Evolutionary conservation across 495 filamentous ascomycete species (phyloP).

Genomic region (Hyaloscypha bicolor): DNA sequence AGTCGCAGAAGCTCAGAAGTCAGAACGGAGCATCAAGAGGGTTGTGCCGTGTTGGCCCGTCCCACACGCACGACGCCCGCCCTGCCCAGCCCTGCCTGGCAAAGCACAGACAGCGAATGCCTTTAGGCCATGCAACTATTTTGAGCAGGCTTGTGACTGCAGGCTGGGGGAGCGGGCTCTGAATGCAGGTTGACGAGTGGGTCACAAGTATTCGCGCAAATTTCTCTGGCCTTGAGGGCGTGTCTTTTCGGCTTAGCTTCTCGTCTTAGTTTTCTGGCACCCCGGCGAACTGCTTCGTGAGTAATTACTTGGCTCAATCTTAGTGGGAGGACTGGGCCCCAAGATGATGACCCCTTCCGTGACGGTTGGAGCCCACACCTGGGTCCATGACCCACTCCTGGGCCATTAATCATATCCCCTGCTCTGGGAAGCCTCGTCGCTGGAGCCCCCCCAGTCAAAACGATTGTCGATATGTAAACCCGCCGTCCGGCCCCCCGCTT

Average conservation of each 20-base stretch:
- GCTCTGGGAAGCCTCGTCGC: not conserved
- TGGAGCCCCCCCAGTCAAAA: not conserved
- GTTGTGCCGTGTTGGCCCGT: conserved; percentile 19
- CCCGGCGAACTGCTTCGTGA: not conserved
- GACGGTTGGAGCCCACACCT: not conserved
- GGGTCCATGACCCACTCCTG: not conserved
- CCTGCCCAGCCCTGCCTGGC: conserved; percentile 24
- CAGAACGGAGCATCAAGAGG: conserved; percentile 11
- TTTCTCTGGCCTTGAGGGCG: not conserved
- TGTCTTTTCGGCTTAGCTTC: not conserved
- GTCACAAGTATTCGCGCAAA: conserved; percentile 2
- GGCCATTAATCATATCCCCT: not conserved
- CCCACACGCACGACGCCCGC: conserved; percentile 6
- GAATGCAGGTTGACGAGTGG: not conserved
- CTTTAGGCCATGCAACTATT: conserved; percentile 19
- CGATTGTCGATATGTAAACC: not conserved
- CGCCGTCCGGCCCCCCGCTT: conserved; percentile 3
- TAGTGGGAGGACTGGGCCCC: not conserved
- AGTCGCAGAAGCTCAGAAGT: not conserved
- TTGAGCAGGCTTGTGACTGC: conserved; percentile 17
- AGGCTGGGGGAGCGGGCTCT: not conserved
- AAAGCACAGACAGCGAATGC: conserved; percentile 13
- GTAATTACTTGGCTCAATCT: not conserved
- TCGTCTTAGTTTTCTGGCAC: not conserved
- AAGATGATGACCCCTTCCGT: too few relatives aligned